Percentiles rank a stretch among this genome's conserved stretches.
Conservation (phyloP, 2,329 filamentous ascomycete species). For the Aspergillus ochraceus region DNA sequence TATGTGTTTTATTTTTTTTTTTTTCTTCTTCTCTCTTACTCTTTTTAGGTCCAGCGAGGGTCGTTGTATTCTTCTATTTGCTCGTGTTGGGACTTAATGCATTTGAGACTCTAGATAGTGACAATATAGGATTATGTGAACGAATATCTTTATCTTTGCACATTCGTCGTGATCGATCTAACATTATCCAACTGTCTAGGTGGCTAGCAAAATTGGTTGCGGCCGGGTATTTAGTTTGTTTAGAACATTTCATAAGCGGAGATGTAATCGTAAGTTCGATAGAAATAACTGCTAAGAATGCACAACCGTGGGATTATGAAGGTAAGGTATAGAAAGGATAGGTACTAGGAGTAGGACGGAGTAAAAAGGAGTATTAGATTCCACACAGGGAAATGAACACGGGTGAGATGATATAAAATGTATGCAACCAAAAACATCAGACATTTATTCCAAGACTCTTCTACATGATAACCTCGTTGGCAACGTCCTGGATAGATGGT, state of each 20-base stretch:
- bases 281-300: not conserved
- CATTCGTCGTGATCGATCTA: not conserved
- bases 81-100: not conserved
- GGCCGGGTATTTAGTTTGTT: not conserved
- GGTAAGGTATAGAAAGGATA: not conserved
- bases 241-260: not conserved
- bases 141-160: not conserved
- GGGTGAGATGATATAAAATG: slow-evolving; percentile 17
- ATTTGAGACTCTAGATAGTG: too few relatives aligned
- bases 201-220: not conserved
- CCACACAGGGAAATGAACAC: not conserved
- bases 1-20: not conserved
- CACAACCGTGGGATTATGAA: not conserved
- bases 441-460: slow-evolving; percentile 6
- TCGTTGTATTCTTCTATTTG: not conserved
- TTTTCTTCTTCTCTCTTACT: not conserved
- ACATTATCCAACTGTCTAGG: not conserved
- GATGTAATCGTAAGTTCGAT: not conserved
- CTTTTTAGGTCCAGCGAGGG: not conserved
- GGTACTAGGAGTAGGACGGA: not conserved
- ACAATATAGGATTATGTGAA: too few relatives aligned
- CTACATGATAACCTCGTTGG: slow-evolving; percentile 83
- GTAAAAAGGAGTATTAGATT: not conserved
- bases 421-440: slow-evolving; percentile 8
- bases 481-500: slow-evolving; percentile 32